These are phyloP conservation scores for Pythium diclinum DNA, from an alignment of 352 stramenopile genomes.

Conservation along the genomic window DNA sequence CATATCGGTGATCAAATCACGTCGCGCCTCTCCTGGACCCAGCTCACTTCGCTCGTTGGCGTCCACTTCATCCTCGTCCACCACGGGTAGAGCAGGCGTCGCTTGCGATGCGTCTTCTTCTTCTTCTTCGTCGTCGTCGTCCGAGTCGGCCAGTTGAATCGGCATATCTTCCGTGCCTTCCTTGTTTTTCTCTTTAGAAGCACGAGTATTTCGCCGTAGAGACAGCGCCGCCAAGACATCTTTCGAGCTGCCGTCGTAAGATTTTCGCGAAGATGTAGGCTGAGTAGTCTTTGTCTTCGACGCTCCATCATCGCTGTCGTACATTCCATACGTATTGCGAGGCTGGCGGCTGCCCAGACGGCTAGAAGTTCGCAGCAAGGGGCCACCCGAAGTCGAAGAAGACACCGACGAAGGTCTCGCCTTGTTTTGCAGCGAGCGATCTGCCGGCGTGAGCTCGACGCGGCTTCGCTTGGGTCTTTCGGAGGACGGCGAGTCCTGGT, in stretches of 20 bases:
- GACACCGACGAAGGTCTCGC: background rate
- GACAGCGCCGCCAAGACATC: background rate
- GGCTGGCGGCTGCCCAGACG: constrained; percentile 3
- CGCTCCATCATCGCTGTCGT: constrained; percentile 6
- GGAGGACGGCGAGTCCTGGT: background rate
- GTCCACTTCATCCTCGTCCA: constrained; percentile 19
- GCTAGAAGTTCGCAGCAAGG: background rate
- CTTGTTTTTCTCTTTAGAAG: constrained; percentile 5
- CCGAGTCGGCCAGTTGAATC: constrained; percentile 24
- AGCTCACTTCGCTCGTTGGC: background rate
- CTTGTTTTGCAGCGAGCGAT: background rate
- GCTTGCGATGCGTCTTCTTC: background rate
- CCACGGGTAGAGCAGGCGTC: background rate
- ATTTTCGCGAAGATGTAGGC: background rate
- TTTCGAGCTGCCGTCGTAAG: background rate
- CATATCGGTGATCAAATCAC: constrained; percentile 7
- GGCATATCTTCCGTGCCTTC: constrained; percentile 26
- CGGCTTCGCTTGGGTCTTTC: background rate
- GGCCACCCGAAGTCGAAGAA: background rate
- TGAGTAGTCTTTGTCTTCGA: background rate
- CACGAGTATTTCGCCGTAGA: constrained; percentile 12
- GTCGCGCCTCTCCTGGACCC: background rate
- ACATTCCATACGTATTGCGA: constrained; percentile 13
- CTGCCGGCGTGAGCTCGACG: background rate
- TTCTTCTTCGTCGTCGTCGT: constrained; percentile 16